Base-by-base conservation (phyloP, 78 protist genomes). In the Bodo saltans region DNA sequence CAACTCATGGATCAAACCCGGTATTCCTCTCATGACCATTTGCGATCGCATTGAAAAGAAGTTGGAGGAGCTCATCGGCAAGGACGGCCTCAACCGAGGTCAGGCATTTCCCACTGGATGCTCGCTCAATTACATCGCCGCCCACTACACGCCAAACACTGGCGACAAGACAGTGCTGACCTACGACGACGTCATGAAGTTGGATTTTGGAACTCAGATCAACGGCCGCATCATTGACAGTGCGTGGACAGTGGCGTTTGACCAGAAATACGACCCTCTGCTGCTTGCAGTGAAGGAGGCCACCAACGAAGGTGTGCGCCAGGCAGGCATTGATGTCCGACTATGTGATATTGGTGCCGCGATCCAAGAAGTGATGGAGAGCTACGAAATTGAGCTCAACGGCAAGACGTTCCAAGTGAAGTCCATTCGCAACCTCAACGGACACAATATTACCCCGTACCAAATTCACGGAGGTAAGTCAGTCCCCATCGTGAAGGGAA, bases 121-220 rank as follows among this genome's bases (percentile, higher is more conserved):
- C 85, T 93, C 97, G 25, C 32, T 98, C 79, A 97, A 98, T 87
- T 78, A 92, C 79, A 81, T 78, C 30, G 99, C 99, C 0, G 99
- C 99, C 32, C 99, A 98, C 87, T 97, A 52, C 68, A 96, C 99
- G 37, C 99, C 99, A 53, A 97, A 97, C 82, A n/a, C 94, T 0
- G 99, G 98, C 26, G 99, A 98, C 88, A 92, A 90, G 82, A 95
- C 97, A 1, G 95, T 96, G 29, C 88, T 98, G 79, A 79, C 88
- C 79, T 35, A 94, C 70, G 95, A 86, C 73, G 98, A 96, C 83
- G 97, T 98, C 35, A 42, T 93, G 84, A 98, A 98, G 92, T 79
- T 98, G 39, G 99, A 98, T 83, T 96, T 98, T 76, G 99, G 99
- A 29, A 93, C 95, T 8, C 99, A 97, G 72, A 83, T 96, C 80